Conservation (phyloP, 768 basidiomycete species). For the Termitomyces sp. region DNA sequence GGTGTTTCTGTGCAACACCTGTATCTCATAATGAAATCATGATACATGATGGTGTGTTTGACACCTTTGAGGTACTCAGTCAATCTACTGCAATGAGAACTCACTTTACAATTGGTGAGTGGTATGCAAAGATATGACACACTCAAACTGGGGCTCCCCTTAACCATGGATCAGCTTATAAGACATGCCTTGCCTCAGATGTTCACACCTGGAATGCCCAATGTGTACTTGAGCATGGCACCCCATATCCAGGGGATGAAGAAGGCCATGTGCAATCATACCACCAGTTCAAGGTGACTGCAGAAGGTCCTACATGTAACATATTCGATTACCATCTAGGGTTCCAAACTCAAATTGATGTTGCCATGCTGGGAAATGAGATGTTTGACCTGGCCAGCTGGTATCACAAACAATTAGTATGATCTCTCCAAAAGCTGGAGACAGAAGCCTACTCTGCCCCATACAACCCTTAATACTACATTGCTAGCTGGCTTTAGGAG, state of each 20-base stretch:
- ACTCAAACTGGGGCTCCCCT: no score
- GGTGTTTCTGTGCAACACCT: no score
- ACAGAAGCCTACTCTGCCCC: not conserved
- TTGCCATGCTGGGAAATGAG: not conserved
- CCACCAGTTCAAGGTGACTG: not conserved
- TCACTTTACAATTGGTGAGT: no score
- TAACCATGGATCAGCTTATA: no score
- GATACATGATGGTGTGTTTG: no score
- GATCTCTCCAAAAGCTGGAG: not conserved
- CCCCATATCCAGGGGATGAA: not conserved
- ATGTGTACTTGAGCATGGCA: rapidly evolving
- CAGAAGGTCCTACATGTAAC: not conserved
- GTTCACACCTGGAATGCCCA: not conserved
- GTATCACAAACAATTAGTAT: not conserved
- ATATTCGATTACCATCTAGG: not conserved
- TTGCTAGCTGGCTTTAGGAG: not conserved
- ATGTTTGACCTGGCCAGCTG: not conserved
- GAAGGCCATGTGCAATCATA: not conserved
- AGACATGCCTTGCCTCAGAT: no score
- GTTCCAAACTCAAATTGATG: not conserved
- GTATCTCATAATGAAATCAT: no score
- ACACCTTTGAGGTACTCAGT: no score
- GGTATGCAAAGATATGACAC: no score
- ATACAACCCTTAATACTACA: not conserved
- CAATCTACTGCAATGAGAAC: no score